Percentiles rank a stretch among this genome's conserved stretches.
Evolutionary conservation across 164 flowering plant species (phyloP).

Genomic region (Litsea cubeba): DNA sequence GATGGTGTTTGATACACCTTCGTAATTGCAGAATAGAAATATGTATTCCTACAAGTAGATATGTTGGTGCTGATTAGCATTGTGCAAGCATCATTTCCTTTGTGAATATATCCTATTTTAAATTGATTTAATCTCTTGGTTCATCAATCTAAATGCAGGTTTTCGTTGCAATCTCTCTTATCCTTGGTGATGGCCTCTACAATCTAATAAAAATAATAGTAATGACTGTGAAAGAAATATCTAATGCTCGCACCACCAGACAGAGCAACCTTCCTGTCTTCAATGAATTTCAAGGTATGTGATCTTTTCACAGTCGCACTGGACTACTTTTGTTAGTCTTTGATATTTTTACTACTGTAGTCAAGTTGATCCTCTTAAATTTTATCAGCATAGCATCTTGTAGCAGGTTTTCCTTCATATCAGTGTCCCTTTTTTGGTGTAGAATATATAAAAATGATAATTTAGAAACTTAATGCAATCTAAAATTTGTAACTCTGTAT

Average conservation of each 20-base stretch:
- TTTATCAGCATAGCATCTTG: not conserved
- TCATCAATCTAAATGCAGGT: constrained; percentile 45
- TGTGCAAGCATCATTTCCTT: not conserved
- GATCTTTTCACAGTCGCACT: not conserved
- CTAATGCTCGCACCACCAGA: constrained; percentile 35
- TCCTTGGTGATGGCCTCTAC: constrained; percentile 95
- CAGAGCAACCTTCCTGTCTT: constrained; percentile 47
- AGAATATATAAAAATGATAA: not conserved
- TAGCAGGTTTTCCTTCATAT: not conserved
- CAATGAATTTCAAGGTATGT: constrained; percentile 46
- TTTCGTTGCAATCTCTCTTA: constrained; percentile 79
- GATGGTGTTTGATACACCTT: no score
- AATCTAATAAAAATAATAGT: constrained; percentile 84
- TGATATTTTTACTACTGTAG: not conserved
- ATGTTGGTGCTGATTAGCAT: not conserved
- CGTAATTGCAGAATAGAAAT: no score
- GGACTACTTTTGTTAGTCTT: no score
- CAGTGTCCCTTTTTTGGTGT: not conserved
- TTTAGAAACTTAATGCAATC: not conserved
- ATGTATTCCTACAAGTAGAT: not conserved
- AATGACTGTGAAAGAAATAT: constrained; percentile 58
- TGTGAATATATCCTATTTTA: not conserved
- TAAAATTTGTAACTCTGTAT: no score
- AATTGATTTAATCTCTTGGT: not conserved
- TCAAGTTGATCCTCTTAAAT: not conserved